These are phyloP conservation scores for Coemansia sp. DNA, from an alignment of 192 early-diverging fungal species.

Conservation along the genomic window DNA sequence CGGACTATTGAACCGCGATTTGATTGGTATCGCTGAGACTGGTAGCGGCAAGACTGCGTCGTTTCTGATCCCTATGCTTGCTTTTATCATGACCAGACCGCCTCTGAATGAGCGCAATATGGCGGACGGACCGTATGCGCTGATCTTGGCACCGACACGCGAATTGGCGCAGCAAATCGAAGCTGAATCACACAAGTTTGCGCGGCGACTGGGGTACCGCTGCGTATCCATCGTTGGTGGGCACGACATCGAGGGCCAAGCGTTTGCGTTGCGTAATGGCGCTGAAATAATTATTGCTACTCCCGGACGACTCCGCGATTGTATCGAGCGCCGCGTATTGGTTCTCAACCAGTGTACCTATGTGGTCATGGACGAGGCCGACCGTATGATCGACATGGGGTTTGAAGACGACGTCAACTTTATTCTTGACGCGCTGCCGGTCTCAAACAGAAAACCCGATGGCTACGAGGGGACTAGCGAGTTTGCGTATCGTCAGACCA, in stretches of 20 bases:
- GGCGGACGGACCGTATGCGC: constrained; percentile 86
- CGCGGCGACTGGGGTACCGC: constrained; percentile 78
- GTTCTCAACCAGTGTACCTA: constrained; percentile 94
- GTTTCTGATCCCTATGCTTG: constrained; percentile 95
- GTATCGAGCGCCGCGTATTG: constrained; percentile 84
- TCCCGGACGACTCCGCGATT: constrained; percentile 93
- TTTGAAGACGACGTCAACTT: constrained; percentile 95
- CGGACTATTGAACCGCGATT: constrained; percentile 85
- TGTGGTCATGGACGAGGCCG: constrained; percentile 99
- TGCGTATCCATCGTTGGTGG: constrained; percentile 85
- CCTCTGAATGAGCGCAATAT: constrained; percentile 76
- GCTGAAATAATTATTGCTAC: constrained; percentile 98
- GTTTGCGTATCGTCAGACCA: constrained; percentile 83
- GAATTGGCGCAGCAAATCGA: constrained; percentile 98
- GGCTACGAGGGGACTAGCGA: constrained; percentile 57
- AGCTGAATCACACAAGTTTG: constrained; percentile 89
- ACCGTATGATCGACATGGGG: constrained; percentile 93
- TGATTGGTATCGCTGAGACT: constrained; percentile 88
- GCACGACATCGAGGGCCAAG: constrained; percentile 86
- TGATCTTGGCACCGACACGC: constrained; percentile 95
- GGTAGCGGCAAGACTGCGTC: constrained; percentile 96
- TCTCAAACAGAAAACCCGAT: constrained; percentile 88
- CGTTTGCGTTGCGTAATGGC: constrained; percentile 85
- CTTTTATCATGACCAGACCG: constrained; percentile 82
- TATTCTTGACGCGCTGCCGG: constrained; percentile 92